phyloP scores from a whole-genome alignment of 495 filamentous ascomycete species.

The Pseudomonodictys pantanalensis region DNA sequence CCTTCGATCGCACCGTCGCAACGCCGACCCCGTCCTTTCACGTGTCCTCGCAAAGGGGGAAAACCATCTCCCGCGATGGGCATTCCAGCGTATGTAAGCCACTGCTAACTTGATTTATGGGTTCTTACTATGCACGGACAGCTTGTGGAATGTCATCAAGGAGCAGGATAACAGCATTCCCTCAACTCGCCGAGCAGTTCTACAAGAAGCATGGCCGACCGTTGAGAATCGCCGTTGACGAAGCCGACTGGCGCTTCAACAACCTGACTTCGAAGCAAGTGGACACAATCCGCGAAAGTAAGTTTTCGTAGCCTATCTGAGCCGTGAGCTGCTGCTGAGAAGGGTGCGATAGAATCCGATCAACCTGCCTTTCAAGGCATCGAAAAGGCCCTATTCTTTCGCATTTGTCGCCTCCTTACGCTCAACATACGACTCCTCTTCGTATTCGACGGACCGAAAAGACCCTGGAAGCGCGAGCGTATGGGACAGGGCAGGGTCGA shows the following conservation, averaged over 20 bases:
- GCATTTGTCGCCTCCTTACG: constrained; percentile 24
- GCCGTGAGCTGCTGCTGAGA: not conserved
- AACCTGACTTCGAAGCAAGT: constrained; percentile 32
- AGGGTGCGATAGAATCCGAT: constrained; percentile 3
- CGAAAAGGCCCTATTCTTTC: constrained; percentile 35
- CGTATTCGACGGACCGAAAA: constrained; percentile 32
- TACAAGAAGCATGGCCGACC: constrained; percentile 25
- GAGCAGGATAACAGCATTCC: constrained; percentile 24
- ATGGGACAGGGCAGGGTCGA: constrained; percentile 16
- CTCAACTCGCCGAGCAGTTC: constrained; percentile 25
- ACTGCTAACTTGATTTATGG: not conserved
- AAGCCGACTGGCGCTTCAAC: constrained; percentile 37
- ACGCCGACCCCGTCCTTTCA: too few relatives aligned
- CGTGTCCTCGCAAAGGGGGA: too few relatives aligned
- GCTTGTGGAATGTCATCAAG: constrained; percentile 35
- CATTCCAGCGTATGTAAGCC: constrained; percentile 1
- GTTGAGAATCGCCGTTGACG: constrained; percentile 35
- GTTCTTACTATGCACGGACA: not conserved
- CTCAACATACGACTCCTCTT: constrained; percentile 37
- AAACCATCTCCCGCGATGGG: constrained; percentile 8
- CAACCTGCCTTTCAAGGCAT: constrained; percentile 33
- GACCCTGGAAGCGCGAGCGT: constrained; percentile 29
- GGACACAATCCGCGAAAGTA: constrained; percentile 26
- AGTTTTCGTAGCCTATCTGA: not conserved
- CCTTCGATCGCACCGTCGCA: too few relatives aligned